Percentiles rank a stretch among this genome's conserved stretches.
These are phyloP conservation scores for Trichoderma virens DNA, from an alignment of 495 filamentous ascomycete species.

Conservation along the genomic window DNA sequence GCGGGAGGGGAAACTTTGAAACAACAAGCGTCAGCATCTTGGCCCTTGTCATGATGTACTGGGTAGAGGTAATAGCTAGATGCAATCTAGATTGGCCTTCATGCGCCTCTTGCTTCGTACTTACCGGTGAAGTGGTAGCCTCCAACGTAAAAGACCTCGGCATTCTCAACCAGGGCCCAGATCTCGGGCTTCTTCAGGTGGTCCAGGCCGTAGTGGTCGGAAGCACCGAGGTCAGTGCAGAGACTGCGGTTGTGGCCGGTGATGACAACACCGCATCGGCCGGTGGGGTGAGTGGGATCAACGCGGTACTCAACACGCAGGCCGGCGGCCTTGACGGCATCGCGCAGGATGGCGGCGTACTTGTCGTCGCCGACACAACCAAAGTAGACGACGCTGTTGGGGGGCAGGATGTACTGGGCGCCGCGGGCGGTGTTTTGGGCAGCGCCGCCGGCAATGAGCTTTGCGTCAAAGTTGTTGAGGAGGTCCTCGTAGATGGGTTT, in stretches of 20 bases:
- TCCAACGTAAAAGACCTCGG: slow-evolving; percentile 83
- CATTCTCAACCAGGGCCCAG: slow-evolving; percentile 83
- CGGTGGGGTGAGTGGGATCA: slow-evolving; percentile 72
- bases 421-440: slow-evolving; percentile 98
- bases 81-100: not conserved
- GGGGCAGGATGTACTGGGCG: slow-evolving; percentile 89
- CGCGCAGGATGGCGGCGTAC: slow-evolving; percentile 75
- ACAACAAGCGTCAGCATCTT: slow-evolving; percentile 10
- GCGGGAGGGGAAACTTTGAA: slow-evolving; percentile 77
- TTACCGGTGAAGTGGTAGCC: slow-evolving; percentile 60
- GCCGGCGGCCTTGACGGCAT: slow-evolving; percentile 70
- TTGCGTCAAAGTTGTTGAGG: slow-evolving; percentile 75
- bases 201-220: slow-evolving; percentile 92
- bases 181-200: slow-evolving; percentile 87
- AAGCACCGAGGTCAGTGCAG: slow-evolving; percentile 92
- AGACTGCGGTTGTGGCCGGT: slow-evolving; percentile 88
- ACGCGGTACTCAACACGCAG: slow-evolving; percentile 89
- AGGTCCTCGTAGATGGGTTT: slow-evolving; percentile 85
- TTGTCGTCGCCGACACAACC: slow-evolving; percentile 90
- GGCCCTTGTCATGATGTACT: no score
- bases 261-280: slow-evolving; percentile 93
- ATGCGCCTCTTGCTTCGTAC: not conserved
- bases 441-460: slow-evolving; percentile 92
- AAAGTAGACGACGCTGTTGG: slow-evolving; percentile 82
- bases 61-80: not conserved